Evolutionary conservation across 139 green algal species (phyloP), one percentile per base, ranked within the genome.

Genomic region (Gonium pectorale): DNA sequence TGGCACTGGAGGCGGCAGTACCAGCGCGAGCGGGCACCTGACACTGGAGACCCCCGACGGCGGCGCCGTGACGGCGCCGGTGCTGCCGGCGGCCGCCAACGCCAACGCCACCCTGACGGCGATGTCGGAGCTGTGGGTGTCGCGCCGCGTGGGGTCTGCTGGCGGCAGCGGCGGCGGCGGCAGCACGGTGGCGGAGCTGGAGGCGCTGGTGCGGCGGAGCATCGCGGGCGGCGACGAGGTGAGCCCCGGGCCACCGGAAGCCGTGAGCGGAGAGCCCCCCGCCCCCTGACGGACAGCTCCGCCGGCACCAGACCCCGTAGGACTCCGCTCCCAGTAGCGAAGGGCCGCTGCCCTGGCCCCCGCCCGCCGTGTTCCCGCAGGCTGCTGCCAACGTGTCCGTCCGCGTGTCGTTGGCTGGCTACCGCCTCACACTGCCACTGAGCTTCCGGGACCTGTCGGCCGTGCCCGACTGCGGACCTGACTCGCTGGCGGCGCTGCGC

Each of bases 61-160:
- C 43, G 62, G 8, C 22, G 26, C 41, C 35, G 7, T 35, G 29
- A 9, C 33, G 59, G 60, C 43, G 60, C 29, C 40, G 75, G 19
- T 72, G 41, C 75, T 41, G 41, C 6, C 29, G 60, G 75, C 59
- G n/a, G 60, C 75, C 75, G 59, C 75, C n/a, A n/a, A n/a, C 60
- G 41, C 75, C 41, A 72, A 72, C 38, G 75, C 60, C 1, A 73
- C 75, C 41, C 40, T 83, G 0, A 46, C 64, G 19, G 75, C 43
- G 31, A 60, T 83, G 44, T 83, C 75, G 60, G 17, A 72, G 29
- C n/a, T 83, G 24, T 72, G 60, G 75, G 8, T 83, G 27, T 8
- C 41, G 4, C 75, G 59, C 3, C 75, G 75, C 3, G 41, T 83
- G 5, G n/a, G 33, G 9, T 6, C 49, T 38, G 40, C 27, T 3